phyloP scores from a whole-genome alignment of 2,329 filamentous ascomycete genomes.

The Pseudocercospora eumusae region DNA sequence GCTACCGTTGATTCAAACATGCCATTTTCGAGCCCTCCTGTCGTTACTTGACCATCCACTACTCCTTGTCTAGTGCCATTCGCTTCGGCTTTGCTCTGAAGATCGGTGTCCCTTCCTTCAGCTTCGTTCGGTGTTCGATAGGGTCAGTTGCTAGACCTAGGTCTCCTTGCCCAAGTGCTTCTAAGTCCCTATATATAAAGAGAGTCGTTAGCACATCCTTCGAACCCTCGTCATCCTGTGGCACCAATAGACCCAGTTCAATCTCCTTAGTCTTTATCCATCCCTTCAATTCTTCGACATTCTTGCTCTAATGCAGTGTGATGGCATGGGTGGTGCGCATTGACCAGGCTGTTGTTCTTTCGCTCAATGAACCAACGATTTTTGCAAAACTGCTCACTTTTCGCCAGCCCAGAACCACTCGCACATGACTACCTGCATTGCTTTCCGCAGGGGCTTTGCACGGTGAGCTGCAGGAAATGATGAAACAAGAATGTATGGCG shows the following conservation, averaged over 20 bases:
- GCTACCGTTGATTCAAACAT: not conserved
- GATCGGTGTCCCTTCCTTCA: not conserved
- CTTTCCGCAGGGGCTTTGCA: too few relatives aligned
- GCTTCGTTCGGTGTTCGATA: not conserved
- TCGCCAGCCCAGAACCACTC: too few relatives aligned
- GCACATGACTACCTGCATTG: too few relatives aligned
- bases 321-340: too few relatives aligned
- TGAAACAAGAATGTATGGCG: too few relatives aligned
- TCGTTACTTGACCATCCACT: not conserved
- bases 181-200: not conserved
- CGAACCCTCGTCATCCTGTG: not conserved
- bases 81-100: not conserved
- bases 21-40: not conserved
- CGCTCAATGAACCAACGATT: too few relatives aligned
- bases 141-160: not conserved
- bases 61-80: not conserved
- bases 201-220: not conserved
- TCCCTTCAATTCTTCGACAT: not conserved
- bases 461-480: too few relatives aligned
- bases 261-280: not conserved
- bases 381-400: too few relatives aligned
- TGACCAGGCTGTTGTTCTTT: too few relatives aligned
- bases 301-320: not conserved
- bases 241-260: not conserved
- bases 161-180: not conserved